Evolutionary conservation across 208 protist species (phyloP), one percentile per base, ranked within the genome.

Genomic region (Leishmania arabica): DNA sequence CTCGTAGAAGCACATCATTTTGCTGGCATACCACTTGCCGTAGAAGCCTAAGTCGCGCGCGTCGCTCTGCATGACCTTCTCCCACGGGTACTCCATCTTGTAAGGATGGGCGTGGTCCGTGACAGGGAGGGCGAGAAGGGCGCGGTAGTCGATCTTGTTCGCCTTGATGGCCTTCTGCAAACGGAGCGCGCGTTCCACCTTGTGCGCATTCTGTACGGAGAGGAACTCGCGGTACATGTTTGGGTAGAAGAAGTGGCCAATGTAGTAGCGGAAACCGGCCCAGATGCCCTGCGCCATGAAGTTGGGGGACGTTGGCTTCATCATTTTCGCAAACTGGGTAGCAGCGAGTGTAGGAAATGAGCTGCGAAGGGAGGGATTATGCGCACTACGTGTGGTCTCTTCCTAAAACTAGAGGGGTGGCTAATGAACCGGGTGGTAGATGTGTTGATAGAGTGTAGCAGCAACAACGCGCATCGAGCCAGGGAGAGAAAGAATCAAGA

Each of bases 81-180:
- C 93, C 95, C 95, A 98, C 70, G 95, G 93, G 75, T 97, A 96
- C 86, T 98, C 93, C 91, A 97, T 93, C 85, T 97, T 95, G 91
- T 98, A 98, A n/a, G 95, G 95, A 79, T 98, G 95, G 47, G 95
- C 95, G 84, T 95, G 91, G 84, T 98, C 95, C 6, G 92, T 96
- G 64, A 98, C 95, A 66, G 95, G 95, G 62, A 98, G 92, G 66
- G 95, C 92, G 58, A 98, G 92, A 21, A 98, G 88, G 54, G 93
- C 91, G 54, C 92, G 92, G 85, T 96, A 95, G 86, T 98, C 95
- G 79, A 98, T 90, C 89, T 97, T 98, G 91, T 98, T 98, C 53
- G 93, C 93, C 87, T 98, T 98, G 84, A 98, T 94, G 34, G 95
- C 95, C 81, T 90, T 96, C 85, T 97, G 94, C 64, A 97, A 86